Conservation (phyloP, 345 rosid species). For the Aurinia saxatilis region DNA sequence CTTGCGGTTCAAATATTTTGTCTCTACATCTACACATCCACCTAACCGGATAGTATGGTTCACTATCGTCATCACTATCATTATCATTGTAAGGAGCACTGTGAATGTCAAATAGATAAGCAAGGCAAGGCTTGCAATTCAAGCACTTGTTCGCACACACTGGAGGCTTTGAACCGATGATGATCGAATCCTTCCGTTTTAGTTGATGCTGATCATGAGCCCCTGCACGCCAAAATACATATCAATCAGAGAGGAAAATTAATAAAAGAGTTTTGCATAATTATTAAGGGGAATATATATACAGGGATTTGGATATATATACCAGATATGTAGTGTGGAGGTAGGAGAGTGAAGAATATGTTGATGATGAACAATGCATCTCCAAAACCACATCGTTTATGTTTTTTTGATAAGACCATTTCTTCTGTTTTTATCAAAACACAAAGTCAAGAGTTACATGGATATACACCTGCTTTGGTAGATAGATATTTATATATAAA, state of each 20-base stretch:
- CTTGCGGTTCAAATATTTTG: conserved; percentile 41
- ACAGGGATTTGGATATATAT: neutral
- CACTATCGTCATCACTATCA: conserved; percentile 21
- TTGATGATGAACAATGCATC: conserved; percentile 14
- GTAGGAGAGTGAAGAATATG: conserved; percentile 8
- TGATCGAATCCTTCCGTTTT: conserved; percentile 24
- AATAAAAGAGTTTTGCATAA: neutral
- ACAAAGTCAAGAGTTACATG: neutral
- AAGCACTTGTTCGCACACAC: conserved; percentile 55
- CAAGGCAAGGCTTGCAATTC: conserved; percentile 61
- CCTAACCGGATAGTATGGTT: conserved; percentile 51
- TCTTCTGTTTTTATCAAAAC: neutral
- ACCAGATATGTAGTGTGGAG: conserved; percentile 13
- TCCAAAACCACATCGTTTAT: conserved; percentile 12
- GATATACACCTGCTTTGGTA: neutral
- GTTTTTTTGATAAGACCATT: conserved; percentile 10
- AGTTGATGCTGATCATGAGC: conserved; percentile 4
- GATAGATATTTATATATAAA: neutral
- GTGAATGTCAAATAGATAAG: conserved; percentile 45
- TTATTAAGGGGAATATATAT: neutral
- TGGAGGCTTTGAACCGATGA: conserved; percentile 78
- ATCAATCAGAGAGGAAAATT: neutral
- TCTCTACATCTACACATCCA: conserved; percentile 73
- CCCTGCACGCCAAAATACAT: neutral
- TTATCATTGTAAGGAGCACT: conserved; percentile 17